These are phyloP conservation scores for Suillus paluster DNA, from an alignment of 768 basidiomycete genomes.

Conservation along the genomic window DNA sequence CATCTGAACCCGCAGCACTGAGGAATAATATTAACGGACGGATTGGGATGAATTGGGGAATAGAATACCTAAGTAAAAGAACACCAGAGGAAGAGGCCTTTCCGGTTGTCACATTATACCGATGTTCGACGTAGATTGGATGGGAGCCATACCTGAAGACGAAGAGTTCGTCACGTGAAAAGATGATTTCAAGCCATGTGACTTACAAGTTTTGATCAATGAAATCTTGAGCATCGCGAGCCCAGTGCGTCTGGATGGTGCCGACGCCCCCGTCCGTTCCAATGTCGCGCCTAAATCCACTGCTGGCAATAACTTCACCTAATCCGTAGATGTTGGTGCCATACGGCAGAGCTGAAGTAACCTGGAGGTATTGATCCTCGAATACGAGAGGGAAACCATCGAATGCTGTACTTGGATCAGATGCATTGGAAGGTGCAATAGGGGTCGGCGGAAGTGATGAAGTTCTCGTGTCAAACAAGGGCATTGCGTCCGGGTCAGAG, in stretches of 20 bases:
- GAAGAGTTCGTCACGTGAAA: background rate
- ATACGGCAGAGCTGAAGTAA: conserved; percentile 69
- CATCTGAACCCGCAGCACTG: conserved; percentile 72
- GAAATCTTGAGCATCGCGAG: conserved; percentile 62
- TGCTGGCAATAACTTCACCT: conserved; percentile 72
- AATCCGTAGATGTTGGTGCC: conserved; percentile 78
- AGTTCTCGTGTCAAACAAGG: conserved; percentile 73
- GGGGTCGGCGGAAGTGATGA: conserved; percentile 64
- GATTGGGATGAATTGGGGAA: conserved; percentile 2
- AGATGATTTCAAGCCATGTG: background rate
- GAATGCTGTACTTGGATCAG: conserved; percentile 57
- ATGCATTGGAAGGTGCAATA: conserved; percentile 54
- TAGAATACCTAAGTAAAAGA: conserved; percentile 62
- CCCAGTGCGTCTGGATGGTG: conserved; percentile 72
- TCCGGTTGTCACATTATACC: conserved; percentile 53
- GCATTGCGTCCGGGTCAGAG: conserved; percentile 53
- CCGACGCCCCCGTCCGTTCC: conserved; percentile 51
- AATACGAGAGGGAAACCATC: conserved; percentile 74
- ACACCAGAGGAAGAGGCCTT: conserved; percentile 73
- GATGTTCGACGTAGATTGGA: conserved; percentile 74
- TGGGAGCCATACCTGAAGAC: conserved; percentile 69
- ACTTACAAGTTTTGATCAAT: conserved; percentile 67
- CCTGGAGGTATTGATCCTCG: conserved; percentile 79
- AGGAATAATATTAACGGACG: conserved; percentile 10
- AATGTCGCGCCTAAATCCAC: conserved; percentile 68